phyloP scores from a whole-genome alignment of 140 eudicot species.

The Stevia rebaudiana region DNA sequence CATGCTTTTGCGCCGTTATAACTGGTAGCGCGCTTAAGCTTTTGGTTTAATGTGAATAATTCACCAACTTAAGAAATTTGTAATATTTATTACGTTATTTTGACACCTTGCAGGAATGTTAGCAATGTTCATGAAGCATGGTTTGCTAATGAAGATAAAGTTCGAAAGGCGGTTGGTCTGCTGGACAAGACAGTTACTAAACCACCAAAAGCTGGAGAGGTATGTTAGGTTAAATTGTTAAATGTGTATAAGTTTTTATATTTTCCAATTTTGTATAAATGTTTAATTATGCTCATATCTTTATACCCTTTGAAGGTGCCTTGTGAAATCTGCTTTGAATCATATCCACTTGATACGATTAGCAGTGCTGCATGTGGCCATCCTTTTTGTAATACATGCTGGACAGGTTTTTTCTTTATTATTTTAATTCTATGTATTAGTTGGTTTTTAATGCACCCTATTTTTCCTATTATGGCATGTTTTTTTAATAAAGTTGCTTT shows the following conservation, averaged over 20 bases:
- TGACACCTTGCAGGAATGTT: conserved; percentile 38
- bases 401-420: conserved; percentile 34
- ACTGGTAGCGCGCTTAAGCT: conserved; percentile 31
- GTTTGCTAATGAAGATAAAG: conserved; percentile 65
- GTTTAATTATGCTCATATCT: not conserved
- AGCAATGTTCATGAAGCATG: conserved; percentile 56
- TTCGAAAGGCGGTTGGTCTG: conserved; percentile 57
- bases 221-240: conserved; percentile 12
- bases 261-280: not conserved
- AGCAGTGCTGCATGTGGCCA: conserved; percentile 50
- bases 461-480: not conserved
- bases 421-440: not conserved
- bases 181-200: conserved; percentile 26
- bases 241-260: not conserved
- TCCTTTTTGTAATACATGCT: conserved; percentile 50
- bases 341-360: conserved; percentile 26
- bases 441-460: not conserved
- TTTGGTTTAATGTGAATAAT: not conserved
- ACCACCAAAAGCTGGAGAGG: conserved; percentile 32
- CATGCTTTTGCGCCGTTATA: conserved; percentile 45
- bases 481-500: not conserved
- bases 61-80: not conserved
- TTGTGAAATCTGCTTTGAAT: conserved; percentile 61
- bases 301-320: conserved; percentile 30
- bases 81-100: not conserved